Evolutionary conservation across 345 rosid species (phyloP).

Genomic region (Salix koriyanagi): DNA sequence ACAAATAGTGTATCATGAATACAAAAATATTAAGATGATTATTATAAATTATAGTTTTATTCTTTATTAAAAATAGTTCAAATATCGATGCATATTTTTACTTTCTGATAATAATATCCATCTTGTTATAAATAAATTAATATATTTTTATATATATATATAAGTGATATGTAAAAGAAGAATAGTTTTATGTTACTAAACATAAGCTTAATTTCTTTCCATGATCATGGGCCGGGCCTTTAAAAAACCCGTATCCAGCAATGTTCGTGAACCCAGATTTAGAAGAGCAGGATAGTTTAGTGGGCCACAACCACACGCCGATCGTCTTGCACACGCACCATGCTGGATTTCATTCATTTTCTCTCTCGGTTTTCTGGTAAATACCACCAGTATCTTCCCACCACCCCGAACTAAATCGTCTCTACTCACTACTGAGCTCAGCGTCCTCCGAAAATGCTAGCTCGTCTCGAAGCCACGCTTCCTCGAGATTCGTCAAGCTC

Average conservation of each 20-base stretch:
- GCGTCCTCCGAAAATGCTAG: constrained; percentile 56
- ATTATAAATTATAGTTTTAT: no score
- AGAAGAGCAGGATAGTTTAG: not conserved
- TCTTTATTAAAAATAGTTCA: no score
- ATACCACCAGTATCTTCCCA: not conserved
- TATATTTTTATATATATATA: no score
- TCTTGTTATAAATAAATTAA: no score
- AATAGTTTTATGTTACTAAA: no score
- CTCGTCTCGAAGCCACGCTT: constrained; percentile 70
- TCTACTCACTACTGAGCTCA: not conserved
- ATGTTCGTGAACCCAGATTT: not conserved
- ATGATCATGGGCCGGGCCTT: not conserved
- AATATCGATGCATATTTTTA: no score
- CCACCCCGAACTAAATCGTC: not conserved
- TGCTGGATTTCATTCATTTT: not conserved
- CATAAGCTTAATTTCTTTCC: no score
- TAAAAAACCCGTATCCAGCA: not conserved
- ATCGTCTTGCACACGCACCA: not conserved
- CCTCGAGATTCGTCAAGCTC: constrained; percentile 74
- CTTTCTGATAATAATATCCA: no score
- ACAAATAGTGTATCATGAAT: no score
- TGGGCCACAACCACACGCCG: not conserved
- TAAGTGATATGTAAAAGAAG: no score
- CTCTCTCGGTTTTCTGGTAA: not conserved
- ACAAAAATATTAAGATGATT: no score